Base-by-base conservation (phyloP, 805 yeast species). In the Pichia kluyveri region DNA sequence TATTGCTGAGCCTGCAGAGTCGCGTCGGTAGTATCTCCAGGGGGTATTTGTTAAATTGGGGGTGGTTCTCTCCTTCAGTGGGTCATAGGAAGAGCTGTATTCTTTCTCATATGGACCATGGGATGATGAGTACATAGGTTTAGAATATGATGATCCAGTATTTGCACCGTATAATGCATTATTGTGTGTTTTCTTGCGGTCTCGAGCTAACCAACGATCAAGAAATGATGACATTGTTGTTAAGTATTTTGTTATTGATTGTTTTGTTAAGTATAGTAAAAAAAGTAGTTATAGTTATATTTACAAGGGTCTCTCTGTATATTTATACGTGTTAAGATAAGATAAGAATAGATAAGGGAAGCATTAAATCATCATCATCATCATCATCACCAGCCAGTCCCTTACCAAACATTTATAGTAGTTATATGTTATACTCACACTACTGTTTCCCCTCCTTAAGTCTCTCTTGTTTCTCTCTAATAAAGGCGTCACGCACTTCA, bases 401-500 rank as follows among this genome's bases (percentile, higher is more conserved):
- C 39, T n/a, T 8, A 17, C 9, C 14, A 7, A 7, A 4, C 19
- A 17, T 15, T 17, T 17, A 27, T 11, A 14, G 43, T 23, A 30
- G 31, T 11, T 11, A 11, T 30, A 30, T 32, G 23, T 19, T 19
- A 19, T 19, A 19, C 23, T 19, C 23, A 19, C 23, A 19, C 23
- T 19, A 19, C 23, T 19, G 9, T 15, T 15, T 47, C 48, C 31
- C 44, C 40, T 14, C 26, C 48, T 34, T 34, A 8, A 12, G 37
- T 28, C 26, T 37, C 18, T 39, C 30, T 15, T 34, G 37, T 60
- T 85, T 86, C 55, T 79, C 79, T 47, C 73, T 65, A 38, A 87
- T 80, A 51, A 79, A 70, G 44, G 75, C 65, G 56, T 83, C 88
- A 54, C 88, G 71, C 60, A 86, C 86, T 41, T 69, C 71, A 61